phyloP scores from a whole-genome alignment of 2,329 filamentous ascomycete species.

The Penicillium sp. region DNA sequence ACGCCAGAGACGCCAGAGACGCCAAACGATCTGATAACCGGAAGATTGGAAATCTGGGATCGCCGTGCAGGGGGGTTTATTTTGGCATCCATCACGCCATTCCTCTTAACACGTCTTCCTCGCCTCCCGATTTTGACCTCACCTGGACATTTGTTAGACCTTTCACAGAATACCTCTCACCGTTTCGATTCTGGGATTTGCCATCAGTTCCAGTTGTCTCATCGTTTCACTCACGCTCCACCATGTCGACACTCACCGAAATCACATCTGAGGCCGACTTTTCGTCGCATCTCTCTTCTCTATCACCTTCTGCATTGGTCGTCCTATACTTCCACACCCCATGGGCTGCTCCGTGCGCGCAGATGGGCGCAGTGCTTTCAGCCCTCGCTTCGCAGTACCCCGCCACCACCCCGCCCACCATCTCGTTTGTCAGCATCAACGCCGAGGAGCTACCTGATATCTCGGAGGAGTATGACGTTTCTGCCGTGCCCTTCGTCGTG shows the following conservation, averaged over 20 bases:
- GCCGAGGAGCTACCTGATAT: conserved; percentile 92
- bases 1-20: neutral
- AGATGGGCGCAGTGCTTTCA: conserved; percentile 84
- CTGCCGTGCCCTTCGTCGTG: conserved; percentile 88
- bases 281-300: conserved; percentile 62
- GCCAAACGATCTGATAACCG: conserved; percentile 34
- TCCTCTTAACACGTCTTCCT: conserved; percentile 17
- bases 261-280: conserved; percentile 73
- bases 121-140: conserved; percentile 2
- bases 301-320: conserved; percentile 69
- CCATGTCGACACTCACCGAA: conserved; percentile 74
- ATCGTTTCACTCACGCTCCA: conserved; percentile 16
- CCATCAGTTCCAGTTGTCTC: neutral
- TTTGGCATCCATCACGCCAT: conserved; percentile 22
- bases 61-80: conserved; percentile 12
- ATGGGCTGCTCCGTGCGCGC: conserved; percentile 93
- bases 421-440: conserved; percentile 86
- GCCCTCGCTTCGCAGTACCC: conserved; percentile 86
- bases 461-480: conserved; percentile 89
- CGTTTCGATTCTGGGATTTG: neutral
- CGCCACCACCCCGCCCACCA: conserved; percentile 60
- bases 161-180: neutral
- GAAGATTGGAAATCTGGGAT: conserved; percentile 21
- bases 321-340: conserved; percentile 93
- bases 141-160: neutral